phyloP scores from a whole-genome alignment of 2,329 filamentous ascomycete species.

The Clathrospora elynae region DNA sequence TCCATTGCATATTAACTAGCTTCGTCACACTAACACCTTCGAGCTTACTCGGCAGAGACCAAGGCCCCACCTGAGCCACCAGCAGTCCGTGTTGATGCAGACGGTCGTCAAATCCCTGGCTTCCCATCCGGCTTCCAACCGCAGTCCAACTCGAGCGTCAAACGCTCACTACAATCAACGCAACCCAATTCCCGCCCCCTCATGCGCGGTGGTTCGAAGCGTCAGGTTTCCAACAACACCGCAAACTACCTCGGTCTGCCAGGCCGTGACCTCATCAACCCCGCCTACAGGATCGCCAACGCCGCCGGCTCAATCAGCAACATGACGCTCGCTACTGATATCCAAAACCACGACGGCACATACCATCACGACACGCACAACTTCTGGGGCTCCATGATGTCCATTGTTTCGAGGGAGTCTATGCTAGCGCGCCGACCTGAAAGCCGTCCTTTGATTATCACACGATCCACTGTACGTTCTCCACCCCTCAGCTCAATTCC shows the following conservation, averaged over 20 bases:
- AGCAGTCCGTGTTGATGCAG: conserved; percentile 63
- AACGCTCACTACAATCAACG: conserved; percentile 15
- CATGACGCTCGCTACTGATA: conserved; percentile 65
- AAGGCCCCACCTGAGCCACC: conserved; percentile 67
- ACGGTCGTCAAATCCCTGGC: conserved; percentile 66
- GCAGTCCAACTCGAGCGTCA: conserved; percentile 20
- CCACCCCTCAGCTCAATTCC: not conserved
- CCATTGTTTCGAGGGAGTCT: conserved; percentile 65
- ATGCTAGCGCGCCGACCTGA: conserved; percentile 68
- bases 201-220: conserved; percentile 11
- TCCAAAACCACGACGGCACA: conserved; percentile 69
- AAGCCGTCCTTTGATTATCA: conserved; percentile 72
- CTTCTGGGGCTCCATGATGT: conserved; percentile 78
- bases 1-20: not conserved
- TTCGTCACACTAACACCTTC: not conserved
- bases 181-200: conserved; percentile 6
- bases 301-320: conserved; percentile 49
- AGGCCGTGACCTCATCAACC: conserved; percentile 67
- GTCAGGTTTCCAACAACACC: conserved; percentile 39
- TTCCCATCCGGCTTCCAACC: conserved; percentile 73
- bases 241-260: conserved; percentile 59
- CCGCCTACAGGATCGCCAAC: conserved; percentile 69
- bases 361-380: conserved; percentile 77
- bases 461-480: conserved; percentile 63
- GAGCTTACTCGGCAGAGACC: conserved; percentile 46